Base-by-base conservation (phyloP, 345 rosid genomes). In the Eucalyptus cladocalyx region DNA sequence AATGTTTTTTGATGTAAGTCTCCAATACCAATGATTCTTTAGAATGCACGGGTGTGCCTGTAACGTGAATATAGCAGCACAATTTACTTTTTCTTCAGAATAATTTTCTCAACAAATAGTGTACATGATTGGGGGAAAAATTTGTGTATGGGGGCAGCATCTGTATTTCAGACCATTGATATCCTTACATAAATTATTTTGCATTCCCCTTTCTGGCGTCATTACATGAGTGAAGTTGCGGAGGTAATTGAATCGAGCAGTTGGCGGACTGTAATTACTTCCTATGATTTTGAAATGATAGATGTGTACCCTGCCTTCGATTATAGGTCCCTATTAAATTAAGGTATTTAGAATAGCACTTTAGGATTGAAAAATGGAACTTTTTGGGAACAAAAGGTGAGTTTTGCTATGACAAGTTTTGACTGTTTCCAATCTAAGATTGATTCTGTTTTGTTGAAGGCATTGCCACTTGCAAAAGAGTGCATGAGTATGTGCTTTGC, bases 1-100 rank as follows among this genome's bases (percentile, higher is more conserved):
- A 58, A 88, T 92, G 12, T 89, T 94, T 91, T 91, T 92, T 81
- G 91, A 91, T 43, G 97, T 95, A 86, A 92, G 93, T 88, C 50
- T 56, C n/a, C 43, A 5, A 87, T 87, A 76, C 28, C 28, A 21
- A 76, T 42, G 45, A 40, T 76, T 43, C 47, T 76, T 37, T 40
- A 11, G 83, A 76, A 40, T 76, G 80, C 47, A 11, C 5, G 16
- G 24, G 47, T 40, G 83, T 76, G 83, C 47, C 8, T 76, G 45
- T 8, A 37, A 40, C 16, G 2, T 40, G 47, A 76, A 40, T 76
- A 40, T 21, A 40, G 83, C 83, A 37, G 47, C 47, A 40, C 47
- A 6, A 40, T 21, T 37, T 37, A 21, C 47, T 40, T 40, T 37
- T 76, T 76, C 45, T 21, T 37, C 8, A 6, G 28, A 76, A 76